Evolutionary conservation across 1,284 basidiomycete species (phyloP).

Genomic region (Apiotrichum gracile): DNA sequence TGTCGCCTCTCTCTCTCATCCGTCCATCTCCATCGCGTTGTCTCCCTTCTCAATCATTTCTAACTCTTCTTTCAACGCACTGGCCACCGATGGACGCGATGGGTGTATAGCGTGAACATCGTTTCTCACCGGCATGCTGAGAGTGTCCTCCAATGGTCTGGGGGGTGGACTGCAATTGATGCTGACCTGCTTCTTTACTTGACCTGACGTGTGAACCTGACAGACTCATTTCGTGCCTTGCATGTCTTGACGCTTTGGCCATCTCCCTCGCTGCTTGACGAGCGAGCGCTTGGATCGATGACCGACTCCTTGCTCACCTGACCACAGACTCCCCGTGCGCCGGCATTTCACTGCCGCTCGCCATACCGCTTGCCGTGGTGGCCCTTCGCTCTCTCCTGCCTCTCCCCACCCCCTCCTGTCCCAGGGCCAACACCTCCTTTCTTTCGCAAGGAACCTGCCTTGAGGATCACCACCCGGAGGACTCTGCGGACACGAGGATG

Average conservation of each 20-base stretch:
- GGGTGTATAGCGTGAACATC: too few species aligned
- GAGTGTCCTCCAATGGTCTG: too few species aligned
- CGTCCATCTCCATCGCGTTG: too few species aligned
- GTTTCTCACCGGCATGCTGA: too few species aligned
- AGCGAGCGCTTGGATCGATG: neutral
- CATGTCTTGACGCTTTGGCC: neutral
- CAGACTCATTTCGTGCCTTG: neutral
- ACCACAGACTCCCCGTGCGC: neutral
- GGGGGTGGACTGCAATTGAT: neutral
- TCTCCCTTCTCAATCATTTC: too few species aligned
- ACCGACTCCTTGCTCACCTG: neutral
- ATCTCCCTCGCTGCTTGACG: neutral
- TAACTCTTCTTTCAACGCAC: too few species aligned
- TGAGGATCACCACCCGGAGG: too few species aligned
- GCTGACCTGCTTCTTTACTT: too few species aligned
- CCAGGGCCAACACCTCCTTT: neutral
- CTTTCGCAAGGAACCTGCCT: too few species aligned
- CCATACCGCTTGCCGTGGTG: neutral
- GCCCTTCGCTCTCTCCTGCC: neutral
- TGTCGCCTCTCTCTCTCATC: too few species aligned
- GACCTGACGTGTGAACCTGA: neutral
- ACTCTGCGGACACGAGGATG: too few species aligned
- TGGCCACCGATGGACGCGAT: too few species aligned
- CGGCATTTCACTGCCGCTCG: neutral
- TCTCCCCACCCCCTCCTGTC: neutral